A percentile compares a stretch with the other conserved stretches of the same genome.
phyloP scores from a whole-genome alignment of 2,329 filamentous ascomycete genomes.

The Diaporthe velutina region DNA sequence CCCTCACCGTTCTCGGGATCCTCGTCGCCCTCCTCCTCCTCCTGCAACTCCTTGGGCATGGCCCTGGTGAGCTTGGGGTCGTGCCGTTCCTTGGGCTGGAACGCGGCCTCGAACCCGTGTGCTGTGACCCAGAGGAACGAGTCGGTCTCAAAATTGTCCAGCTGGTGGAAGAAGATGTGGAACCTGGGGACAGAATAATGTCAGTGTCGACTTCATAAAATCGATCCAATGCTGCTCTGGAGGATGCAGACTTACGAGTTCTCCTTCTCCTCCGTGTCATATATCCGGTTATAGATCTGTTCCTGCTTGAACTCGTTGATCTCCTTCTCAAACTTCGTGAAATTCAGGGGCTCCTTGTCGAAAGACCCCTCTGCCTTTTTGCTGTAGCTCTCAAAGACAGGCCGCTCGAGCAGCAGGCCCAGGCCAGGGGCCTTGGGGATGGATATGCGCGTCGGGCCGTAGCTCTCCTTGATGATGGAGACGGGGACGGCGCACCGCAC shows the following conservation, averaged over 20 bases:
- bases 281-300: constrained; percentile 93
- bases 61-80: constrained; percentile 41
- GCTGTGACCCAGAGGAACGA: constrained; percentile 83
- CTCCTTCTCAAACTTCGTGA: constrained; percentile 80
- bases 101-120: constrained; percentile 73
- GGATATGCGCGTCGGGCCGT: constrained; percentile 78
- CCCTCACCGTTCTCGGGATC: constrained; percentile 61
- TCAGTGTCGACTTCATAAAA: neutral
- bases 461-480: constrained; percentile 79
- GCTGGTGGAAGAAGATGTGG: constrained; percentile 82
- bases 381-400: constrained; percentile 94
- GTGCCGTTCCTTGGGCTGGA: constrained; percentile 58
- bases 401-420: constrained; percentile 88
- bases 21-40: constrained; percentile 65
- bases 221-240: neutral
- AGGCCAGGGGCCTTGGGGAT: constrained; percentile 95
- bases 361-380: constrained; percentile 74
- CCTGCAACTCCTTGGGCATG: constrained; percentile 56
- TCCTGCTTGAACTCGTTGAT: constrained; percentile 91
- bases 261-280: constrained; percentile 87
- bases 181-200: constrained; percentile 64
- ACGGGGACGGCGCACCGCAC: constrained; percentile 86
- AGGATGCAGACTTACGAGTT: constrained; percentile 78
- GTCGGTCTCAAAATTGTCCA: constrained; percentile 79
- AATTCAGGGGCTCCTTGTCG: constrained; percentile 79